Conservation (phyloP, 148 eudicot genomes). For the Talinum fruticosum region DNA sequence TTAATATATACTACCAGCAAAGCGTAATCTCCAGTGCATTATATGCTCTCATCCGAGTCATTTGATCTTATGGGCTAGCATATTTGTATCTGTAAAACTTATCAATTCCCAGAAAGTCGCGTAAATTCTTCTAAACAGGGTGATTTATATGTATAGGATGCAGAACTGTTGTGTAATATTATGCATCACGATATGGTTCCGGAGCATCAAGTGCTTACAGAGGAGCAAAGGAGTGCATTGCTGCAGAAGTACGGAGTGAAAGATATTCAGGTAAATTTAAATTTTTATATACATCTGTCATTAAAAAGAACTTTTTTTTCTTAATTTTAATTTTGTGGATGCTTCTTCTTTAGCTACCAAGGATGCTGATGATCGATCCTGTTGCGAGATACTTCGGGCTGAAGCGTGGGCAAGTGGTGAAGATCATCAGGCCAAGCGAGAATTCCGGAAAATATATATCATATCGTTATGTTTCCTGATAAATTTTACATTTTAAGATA, state of each 20-base stretch:
- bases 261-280: slow-evolving; percentile 44
- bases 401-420: slow-evolving; percentile 50
- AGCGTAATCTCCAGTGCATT: too few relatives aligned
- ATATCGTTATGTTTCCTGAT: slow-evolving; percentile 38
- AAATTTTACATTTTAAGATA: background rate
- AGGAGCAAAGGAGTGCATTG: slow-evolving; percentile 46
- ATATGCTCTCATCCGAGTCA: too few relatives aligned
- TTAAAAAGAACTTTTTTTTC: too few relatives aligned
- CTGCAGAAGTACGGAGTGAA: slow-evolving; percentile 42
- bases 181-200: slow-evolving; percentile 45
- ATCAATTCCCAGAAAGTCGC: background rate
- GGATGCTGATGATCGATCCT: slow-evolving; percentile 44
- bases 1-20: too few relatives aligned
- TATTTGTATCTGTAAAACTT: background rate
- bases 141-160: slow-evolving; percentile 32
- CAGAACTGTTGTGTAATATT: slow-evolving; percentile 54
- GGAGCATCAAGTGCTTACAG: slow-evolving; percentile 43
- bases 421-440: slow-evolving; percentile 40
- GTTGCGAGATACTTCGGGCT: slow-evolving; percentile 56
- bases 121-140: background rate
- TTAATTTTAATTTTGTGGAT: background rate
- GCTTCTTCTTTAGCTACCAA: slow-evolving; percentile 41
- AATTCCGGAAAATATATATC: slow-evolving; percentile 37
- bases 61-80: background rate
- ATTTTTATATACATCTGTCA: background rate